Percentiles rank a stretch among this genome's conserved stretches.
phyloP scores from a whole-genome alignment of 2,329 filamentous ascomycete species.

The Chalaropsis thielavioides region DNA sequence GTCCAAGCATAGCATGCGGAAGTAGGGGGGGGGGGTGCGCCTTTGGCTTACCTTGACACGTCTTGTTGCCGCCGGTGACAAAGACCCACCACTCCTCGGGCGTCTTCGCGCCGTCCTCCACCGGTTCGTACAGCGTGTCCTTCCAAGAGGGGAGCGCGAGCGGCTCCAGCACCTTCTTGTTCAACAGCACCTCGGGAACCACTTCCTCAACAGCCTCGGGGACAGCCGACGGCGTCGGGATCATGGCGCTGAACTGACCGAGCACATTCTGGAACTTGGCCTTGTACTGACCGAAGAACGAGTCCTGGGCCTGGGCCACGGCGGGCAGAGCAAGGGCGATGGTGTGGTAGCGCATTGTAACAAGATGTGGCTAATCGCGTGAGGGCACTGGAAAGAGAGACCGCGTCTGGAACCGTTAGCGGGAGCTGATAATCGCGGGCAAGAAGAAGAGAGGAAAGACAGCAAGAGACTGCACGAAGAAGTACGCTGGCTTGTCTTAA shows the following conservation, averaged over 20 bases:
- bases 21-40: neutral
- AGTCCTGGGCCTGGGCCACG: constrained; percentile 38
- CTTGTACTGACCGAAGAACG: constrained; percentile 41
- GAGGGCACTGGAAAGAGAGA: neutral
- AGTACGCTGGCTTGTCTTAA: neutral
- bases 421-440: neutral
- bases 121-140: constrained; percentile 47
- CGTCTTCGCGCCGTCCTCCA: constrained; percentile 42
- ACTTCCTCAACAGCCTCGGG: constrained; percentile 35
- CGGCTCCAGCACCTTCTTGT: constrained; percentile 28
- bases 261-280: constrained; percentile 51
- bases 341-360: constrained; percentile 44
- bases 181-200: constrained; percentile 25
- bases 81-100: constrained; percentile 67
- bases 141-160: constrained; percentile 60
- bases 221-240: constrained; percentile 32
- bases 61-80: constrained; percentile 64
- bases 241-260: constrained; percentile 35
- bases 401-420: neutral
- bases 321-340: constrained; percentile 41
- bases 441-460: constrained; percentile 5
- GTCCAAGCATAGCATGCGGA: neutral
- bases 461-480: neutral
- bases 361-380: constrained; percentile 10
- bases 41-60: constrained; percentile 46